Conservation (phyloP, 768 basidiomycete genomes). For the Sarcomyxa edulis region DNA sequence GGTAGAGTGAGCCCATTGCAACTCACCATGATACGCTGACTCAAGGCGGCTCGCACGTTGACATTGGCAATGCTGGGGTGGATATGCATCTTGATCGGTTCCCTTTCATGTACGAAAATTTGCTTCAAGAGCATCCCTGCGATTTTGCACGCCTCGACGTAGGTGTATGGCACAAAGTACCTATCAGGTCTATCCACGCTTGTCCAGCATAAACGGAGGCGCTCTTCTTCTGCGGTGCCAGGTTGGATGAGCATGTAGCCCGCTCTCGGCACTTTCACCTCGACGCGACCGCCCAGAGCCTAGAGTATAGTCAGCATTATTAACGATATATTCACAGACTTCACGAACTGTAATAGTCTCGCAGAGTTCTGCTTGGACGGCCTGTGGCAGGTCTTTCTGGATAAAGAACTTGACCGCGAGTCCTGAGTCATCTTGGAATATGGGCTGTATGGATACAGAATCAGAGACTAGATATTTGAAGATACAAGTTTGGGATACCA, state of each 20-base stretch:
- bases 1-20: not conserved
- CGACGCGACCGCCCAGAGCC: conserved; percentile 73
- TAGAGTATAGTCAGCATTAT: conserved; percentile 21
- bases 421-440: conserved; percentile 67
- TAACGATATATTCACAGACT: conserved; percentile 2
- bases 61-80: conserved; percentile 77
- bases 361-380: conserved; percentile 65
- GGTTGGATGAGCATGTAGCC: conserved; percentile 72
- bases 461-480: too few species aligned
- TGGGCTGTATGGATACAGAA: conserved; percentile 30
- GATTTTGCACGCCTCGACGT: conserved; percentile 82
- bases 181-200: conserved; percentile 66
- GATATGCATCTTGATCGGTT: conserved; percentile 71
- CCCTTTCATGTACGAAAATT: conserved; percentile 64
- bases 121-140: conserved; percentile 68
- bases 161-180: conserved; percentile 77
- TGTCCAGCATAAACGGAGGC: conserved; percentile 71
- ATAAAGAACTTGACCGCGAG: conserved; percentile 80
- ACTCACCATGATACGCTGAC: conserved; percentile 65
- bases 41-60: conserved; percentile 62
- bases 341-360: conserved; percentile 64
- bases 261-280: conserved; percentile 70
- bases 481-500: too few species aligned
- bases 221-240: conserved; percentile 65
- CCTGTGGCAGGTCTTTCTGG: conserved; percentile 69